Conservation (phyloP, 345 rosid species). For the Populus davidiana region DNA sequence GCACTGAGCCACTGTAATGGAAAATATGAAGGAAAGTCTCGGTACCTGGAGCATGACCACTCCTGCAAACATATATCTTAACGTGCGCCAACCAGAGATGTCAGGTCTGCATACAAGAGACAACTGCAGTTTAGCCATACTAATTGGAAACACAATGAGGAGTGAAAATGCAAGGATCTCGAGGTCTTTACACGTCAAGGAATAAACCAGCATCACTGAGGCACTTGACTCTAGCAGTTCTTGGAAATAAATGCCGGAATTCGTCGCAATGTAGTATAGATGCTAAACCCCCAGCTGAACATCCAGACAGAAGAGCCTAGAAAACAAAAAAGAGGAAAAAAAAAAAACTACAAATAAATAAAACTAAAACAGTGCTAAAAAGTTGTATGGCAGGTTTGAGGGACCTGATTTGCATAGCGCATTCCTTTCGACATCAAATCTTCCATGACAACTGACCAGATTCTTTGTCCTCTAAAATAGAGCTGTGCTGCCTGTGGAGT, state of each 20-base stretch:
- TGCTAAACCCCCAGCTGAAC: conserved; percentile 96
- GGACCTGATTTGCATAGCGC: conserved; percentile 74
- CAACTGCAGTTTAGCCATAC: no score
- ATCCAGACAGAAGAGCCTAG: conserved; percentile 91
- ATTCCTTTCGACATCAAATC: conserved; percentile 81
- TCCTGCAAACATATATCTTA: conserved; percentile 67
- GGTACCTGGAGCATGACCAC: conserved; percentile 70
- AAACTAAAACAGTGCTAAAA: neutral
- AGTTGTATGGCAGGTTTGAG: neutral
- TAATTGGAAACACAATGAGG: no score
- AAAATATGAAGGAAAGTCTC: no score
- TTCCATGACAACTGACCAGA: conserved; percentile 84
- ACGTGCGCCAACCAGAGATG: conserved; percentile 78
- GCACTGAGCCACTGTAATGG: no score
- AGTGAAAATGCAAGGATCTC: no score
- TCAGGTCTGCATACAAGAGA: conserved; percentile 45
- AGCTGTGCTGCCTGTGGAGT: conserved; percentile 59
- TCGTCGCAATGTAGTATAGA: conserved; percentile 82
- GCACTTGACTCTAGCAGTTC: conserved; percentile 75
- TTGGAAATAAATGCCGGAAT: conserved; percentile 65
- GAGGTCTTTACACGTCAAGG: conserved; percentile 59
- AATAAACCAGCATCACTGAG: conserved; percentile 95
- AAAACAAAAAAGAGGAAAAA: neutral
- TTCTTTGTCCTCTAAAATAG: conserved; percentile 87
- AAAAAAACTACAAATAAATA: neutral